Evolutionary conservation across 108 stramenopile species (phyloP).

Genomic region (Nannochloropsis gaditana): DNA sequence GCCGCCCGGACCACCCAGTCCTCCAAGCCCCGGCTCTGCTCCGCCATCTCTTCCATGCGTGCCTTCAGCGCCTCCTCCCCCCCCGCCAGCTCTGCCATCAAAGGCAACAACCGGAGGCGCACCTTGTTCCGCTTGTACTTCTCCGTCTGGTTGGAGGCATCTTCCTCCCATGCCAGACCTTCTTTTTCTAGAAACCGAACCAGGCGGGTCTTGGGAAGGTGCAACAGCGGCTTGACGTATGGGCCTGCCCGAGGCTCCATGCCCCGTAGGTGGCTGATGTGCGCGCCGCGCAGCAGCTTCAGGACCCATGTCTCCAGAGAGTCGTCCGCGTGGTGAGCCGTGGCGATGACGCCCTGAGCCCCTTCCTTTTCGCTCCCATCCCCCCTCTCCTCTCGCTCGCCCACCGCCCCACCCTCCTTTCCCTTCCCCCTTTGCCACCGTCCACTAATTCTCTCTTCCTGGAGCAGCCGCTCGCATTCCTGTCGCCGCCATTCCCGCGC

Average conservation of each 20-base stretch:
- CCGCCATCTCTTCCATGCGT: constrained; percentile 34
- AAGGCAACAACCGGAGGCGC: constrained; percentile 21
- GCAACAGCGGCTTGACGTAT: constrained; percentile 33
- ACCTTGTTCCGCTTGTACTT: constrained; percentile 46
- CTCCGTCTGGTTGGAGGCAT: constrained; percentile 29
- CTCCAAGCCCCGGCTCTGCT: constrained; percentile 33
- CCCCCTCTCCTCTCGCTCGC: neutral
- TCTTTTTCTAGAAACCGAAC: constrained; percentile 21
- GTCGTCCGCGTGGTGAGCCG: constrained; percentile 51
- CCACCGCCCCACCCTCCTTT: neutral
- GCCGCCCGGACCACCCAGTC: constrained; percentile 36
- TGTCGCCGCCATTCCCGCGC: constrained; percentile 35
- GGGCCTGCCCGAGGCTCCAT: neutral
- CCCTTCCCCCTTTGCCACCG: neutral
- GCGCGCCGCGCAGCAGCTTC: constrained; percentile 48
- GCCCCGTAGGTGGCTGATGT: constrained; percentile 42
- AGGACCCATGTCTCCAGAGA: constrained; percentile 46
- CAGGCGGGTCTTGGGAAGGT: constrained; percentile 25
- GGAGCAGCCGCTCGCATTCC: constrained; percentile 24
- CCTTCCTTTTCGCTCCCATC: neutral
- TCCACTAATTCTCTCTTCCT: neutral
- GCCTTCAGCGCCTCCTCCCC: constrained; percentile 32
- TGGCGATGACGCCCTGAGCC: constrained; percentile 34
- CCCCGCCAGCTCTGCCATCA: constrained; percentile 26
- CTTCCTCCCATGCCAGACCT: constrained; percentile 40